Evolutionary conservation across 345 rosid species (phyloP), one percentile per base, ranked within the genome.

Genomic region (Eucalyptus shirleyi): DNA sequence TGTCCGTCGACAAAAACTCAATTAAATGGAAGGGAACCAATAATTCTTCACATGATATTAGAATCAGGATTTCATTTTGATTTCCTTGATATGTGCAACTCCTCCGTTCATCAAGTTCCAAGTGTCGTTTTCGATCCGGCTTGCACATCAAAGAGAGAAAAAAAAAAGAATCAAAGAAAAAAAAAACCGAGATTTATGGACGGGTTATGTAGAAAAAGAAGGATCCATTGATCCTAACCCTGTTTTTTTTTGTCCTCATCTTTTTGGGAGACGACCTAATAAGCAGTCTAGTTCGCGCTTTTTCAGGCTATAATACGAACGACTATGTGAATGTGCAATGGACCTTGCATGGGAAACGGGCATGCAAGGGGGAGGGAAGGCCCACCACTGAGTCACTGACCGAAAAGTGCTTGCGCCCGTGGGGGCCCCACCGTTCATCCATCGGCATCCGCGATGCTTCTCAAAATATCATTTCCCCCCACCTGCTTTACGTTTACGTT

Each of bases 351-450:
- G 81, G 81, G 23, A 34, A 34, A 69, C 81, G 81, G 44, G 44
- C 81, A 34, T 34, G 81, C 81, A 34, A 5, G 2, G 16, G 4
- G 4, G 24, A 1, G 1, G 2, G 16, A 2, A 7, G 44, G 0
- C 81, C 81, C 81, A 19, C 44, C 42, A 18, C 59, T 37, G 37
- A 37, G 37, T 37, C 37, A 37, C 37, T 37, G 40, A 34, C 82
- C 44, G 14, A 34, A 72, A 9, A 18, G 44, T 19, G 81, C 8
- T 3, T 28, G 6, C 42, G 8, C 44, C 2, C 82, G 21, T 34
- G 24, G 44, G 44, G 82, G 44, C 26, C 82, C 82, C 40, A 21
- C 81, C 82, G 82, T 34, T 10, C 82, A 19, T 34, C 26, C 44
- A 19, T 72, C 26, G 26, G 2, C 44, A 1, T 67, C 40, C 18